Percentiles rank a stretch among this genome's conserved stretches.
These are phyloP conservation scores for Microbotryum lychnidis-dioicae DNA, from an alignment of 1,284 basidiomycete genomes.

Conservation along the genomic window DNA sequence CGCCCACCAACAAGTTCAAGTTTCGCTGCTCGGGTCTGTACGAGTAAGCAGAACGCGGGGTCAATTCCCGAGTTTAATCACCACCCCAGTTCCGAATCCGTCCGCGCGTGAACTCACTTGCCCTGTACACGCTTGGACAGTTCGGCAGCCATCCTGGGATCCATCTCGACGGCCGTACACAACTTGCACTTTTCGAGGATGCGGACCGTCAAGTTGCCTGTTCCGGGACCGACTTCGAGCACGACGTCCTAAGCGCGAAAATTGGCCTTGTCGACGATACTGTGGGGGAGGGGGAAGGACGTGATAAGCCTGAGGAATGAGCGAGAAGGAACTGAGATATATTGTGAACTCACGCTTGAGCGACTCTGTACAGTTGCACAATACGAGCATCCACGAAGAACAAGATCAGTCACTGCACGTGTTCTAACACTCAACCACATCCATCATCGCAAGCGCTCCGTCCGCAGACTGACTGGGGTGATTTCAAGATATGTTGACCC, in stretches of 20 bases:
- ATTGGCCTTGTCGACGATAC: conserved; percentile 60
- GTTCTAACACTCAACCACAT: too few relatives aligned
- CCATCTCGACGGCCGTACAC: conserved; percentile 93
- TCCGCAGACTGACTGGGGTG: too few relatives aligned
- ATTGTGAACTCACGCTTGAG: conserved; percentile 21
- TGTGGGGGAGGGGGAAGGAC: background rate
- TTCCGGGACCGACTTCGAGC: conserved; percentile 96
- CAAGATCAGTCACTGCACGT: too few relatives aligned
- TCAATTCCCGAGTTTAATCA: background rate
- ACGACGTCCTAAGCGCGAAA: conserved; percentile 91
- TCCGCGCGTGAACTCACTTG: conserved; percentile 60
- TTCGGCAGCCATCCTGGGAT: conserved; percentile 97
- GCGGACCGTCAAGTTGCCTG: conserved; percentile 89
- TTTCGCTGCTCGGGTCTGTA: conserved; percentile 85
- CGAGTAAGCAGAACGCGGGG: conserved; percentile 3
- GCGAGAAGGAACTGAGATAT: too few relatives aligned
- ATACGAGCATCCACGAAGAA: too few relatives aligned
- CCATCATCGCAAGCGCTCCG: too few relatives aligned
- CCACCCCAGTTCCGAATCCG: too few relatives aligned
- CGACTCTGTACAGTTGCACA: conserved; percentile 9
- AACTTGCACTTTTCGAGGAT: conserved; percentile 91
- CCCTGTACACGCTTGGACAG: conserved; percentile 95
- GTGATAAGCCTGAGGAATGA: background rate
- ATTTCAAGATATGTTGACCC: too few relatives aligned
- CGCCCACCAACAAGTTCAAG: conserved; percentile 87